A percentile compares a stretch with the other conserved stretches of the same genome.
phyloP scores from a whole-genome alignment of 2,329 filamentous ascomycete genomes.

The Mycogone perniciosa region DNA sequence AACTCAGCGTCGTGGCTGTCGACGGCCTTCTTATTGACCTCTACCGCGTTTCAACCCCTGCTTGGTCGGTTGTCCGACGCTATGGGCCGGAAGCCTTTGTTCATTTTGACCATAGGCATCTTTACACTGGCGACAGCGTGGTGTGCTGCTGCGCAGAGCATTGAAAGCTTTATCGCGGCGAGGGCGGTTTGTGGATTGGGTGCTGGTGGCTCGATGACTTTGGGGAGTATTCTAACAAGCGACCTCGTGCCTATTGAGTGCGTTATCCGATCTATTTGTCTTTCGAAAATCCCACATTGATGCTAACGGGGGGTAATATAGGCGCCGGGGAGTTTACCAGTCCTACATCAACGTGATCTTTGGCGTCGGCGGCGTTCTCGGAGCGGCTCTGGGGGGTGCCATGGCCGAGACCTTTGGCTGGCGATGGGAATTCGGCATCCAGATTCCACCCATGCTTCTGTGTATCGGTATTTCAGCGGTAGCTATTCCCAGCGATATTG shows the following conservation, averaged over 20 bases:
- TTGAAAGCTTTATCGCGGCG: conserved; percentile 64
- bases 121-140: conserved; percentile 61
- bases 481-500: conserved; percentile 48
- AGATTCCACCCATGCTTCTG: conserved; percentile 46
- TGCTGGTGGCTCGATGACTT: conserved; percentile 62
- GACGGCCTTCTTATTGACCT: conserved; percentile 71
- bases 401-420: conserved; percentile 66
- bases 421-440: conserved; percentile 65
- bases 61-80: conserved; percentile 70
- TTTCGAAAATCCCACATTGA: too few species aligned
- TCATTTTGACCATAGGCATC: conserved; percentile 55
- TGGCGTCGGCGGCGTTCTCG: conserved; percentile 51
- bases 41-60: conserved; percentile 68
- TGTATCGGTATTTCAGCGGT: conserved; percentile 40
- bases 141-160: conserved; percentile 61
- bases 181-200: conserved; percentile 66
- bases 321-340: conserved; percentile 62
- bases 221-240: conserved; percentile 65
- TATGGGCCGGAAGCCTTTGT: conserved; percentile 61
- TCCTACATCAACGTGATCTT: conserved; percentile 62
- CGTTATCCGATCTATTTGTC: conserved; percentile 20
- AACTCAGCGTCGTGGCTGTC: conserved; percentile 80
- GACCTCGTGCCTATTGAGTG: conserved; percentile 69
- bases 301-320: conserved; percentile 10
- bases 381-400: conserved; percentile 62